A percentile compares a stretch with the other conserved stretches of the same genome.
phyloP scores from a whole-genome alignment of 164 flowering plant genomes.

The Buxus sempervirens region DNA sequence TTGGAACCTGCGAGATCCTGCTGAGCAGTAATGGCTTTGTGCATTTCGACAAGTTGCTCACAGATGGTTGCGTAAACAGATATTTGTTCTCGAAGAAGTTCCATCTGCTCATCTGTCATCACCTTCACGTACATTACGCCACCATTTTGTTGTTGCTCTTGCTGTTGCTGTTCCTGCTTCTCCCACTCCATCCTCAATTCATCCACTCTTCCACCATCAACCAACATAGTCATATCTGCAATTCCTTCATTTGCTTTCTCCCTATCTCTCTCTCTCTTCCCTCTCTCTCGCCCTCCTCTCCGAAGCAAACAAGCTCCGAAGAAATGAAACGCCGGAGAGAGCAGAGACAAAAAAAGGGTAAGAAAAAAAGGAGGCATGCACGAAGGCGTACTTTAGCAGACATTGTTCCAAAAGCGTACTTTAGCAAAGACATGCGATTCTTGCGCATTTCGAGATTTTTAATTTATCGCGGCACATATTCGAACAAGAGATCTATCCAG shows the following conservation, averaged over 20 bases:
- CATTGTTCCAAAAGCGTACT: background rate
- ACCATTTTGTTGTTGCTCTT: background rate
- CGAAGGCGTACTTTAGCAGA: background rate
- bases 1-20: conserved; percentile 68
- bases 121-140: conserved; percentile 50
- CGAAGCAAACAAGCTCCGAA: background rate
- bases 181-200: conserved; percentile 32
- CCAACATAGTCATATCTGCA: conserved; percentile 2
- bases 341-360: background rate
- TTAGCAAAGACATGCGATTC: background rate
- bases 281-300: conserved; percentile 1
- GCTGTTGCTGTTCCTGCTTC: conserved; percentile 19
- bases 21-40: conserved; percentile 55
- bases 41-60: conserved; percentile 80
- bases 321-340: too few species aligned
- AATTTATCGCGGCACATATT: too few species aligned
- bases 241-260: background rate
- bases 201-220: background rate
- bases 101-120: conserved; percentile 94
- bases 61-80: conserved; percentile 72
- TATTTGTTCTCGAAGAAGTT: conserved; percentile 63
- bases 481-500: too few species aligned
- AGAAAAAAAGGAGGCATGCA: background rate
- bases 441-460: too few species aligned
- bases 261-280: conserved; percentile 2